Conservation (phyloP, 768 basidiomycete genomes). For the Naganishia friedmannii region DNA sequence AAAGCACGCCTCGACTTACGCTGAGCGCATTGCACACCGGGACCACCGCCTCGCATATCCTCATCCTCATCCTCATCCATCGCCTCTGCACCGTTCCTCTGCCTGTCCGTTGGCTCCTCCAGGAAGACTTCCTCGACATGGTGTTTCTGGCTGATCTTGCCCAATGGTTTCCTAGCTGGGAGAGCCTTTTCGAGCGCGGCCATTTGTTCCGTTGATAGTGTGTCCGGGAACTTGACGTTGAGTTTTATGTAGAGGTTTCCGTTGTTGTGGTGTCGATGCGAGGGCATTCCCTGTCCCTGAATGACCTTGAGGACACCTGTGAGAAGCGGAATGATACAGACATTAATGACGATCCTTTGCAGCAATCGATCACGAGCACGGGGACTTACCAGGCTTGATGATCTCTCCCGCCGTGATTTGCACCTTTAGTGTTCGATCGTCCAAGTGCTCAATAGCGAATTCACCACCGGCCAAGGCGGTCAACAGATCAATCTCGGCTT, state of each 20-base stretch:
- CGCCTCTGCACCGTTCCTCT: conserved; percentile 57
- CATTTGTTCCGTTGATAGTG: conserved; percentile 66
- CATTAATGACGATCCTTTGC: not conserved
- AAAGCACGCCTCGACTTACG: conserved; percentile 42
- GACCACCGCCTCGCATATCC: conserved; percentile 66
- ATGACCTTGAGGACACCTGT: conserved; percentile 86
- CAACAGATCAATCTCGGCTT: conserved; percentile 87
- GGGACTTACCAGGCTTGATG: conserved; percentile 82
- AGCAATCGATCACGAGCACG: not conserved
- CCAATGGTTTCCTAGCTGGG: conserved; percentile 68
- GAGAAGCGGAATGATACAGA: not conserved
- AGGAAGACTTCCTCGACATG: conserved; percentile 79
- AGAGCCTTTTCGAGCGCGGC: conserved; percentile 78
- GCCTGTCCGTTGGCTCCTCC: conserved; percentile 71
- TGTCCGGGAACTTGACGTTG: conserved; percentile 82
- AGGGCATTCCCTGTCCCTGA: conserved; percentile 95
- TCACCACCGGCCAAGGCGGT: conserved; percentile 90
- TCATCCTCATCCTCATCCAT: conserved; percentile 79
- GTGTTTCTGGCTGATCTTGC: conserved; percentile 66
- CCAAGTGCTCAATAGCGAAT: conserved; percentile 85
- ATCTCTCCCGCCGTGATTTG: conserved; percentile 81
- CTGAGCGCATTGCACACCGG: conserved; percentile 86
- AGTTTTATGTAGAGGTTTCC: conserved; percentile 89
- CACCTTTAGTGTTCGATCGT: conserved; percentile 82
- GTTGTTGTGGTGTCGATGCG: conserved; percentile 91